Conservation (phyloP, 768 basidiomycete genomes). For the Fomitopsis pulvina region DNA sequence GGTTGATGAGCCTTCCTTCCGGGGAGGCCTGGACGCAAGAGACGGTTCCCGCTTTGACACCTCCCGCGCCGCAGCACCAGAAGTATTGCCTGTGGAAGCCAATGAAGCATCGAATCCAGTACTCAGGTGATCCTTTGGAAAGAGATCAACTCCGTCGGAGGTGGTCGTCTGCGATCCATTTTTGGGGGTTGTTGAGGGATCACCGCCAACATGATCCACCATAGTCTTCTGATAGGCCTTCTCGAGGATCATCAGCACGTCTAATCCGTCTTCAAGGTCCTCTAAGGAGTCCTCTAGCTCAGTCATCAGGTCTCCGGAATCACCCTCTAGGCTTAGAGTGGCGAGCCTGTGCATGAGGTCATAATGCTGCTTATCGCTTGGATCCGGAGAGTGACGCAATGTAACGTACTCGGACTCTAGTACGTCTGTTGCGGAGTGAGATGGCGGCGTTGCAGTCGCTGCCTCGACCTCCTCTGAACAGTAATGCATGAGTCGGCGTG, state of each 20-base stretch:
- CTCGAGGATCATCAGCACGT: conserved; percentile 63
- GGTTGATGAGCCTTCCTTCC: conserved; percentile 59
- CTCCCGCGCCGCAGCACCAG: too few species aligned
- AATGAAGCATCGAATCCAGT: too few species aligned
- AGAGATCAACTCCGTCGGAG: neutral
- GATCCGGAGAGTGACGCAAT: neutral
- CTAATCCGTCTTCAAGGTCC: conserved; percentile 63
- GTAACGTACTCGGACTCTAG: conserved; percentile 9
- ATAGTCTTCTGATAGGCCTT: conserved; percentile 63
- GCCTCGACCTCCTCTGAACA: conserved; percentile 55
- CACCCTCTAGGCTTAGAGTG: neutral
- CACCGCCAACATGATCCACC: conserved; percentile 38
- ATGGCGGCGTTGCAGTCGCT: conserved; percentile 4
- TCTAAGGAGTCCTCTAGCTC: conserved; percentile 42
- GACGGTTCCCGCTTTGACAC: too few species aligned
- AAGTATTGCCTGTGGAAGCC: too few species aligned
- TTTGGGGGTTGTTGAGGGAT: neutral
- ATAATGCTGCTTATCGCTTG: conserved; percentile 1
- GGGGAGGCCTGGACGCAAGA: conserved; percentile 23
- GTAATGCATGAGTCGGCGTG: conserved; percentile 80
- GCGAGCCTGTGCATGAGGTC: neutral
- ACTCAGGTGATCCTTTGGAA: too few species aligned
- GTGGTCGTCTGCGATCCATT: neutral
- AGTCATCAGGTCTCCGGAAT: conserved; percentile 37
- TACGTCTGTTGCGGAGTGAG: neutral